Percentiles rank a stretch among this genome's conserved stretches.
phyloP scores from a whole-genome alignment of 139 green algal species.

The Eudorina sp. region DNA sequence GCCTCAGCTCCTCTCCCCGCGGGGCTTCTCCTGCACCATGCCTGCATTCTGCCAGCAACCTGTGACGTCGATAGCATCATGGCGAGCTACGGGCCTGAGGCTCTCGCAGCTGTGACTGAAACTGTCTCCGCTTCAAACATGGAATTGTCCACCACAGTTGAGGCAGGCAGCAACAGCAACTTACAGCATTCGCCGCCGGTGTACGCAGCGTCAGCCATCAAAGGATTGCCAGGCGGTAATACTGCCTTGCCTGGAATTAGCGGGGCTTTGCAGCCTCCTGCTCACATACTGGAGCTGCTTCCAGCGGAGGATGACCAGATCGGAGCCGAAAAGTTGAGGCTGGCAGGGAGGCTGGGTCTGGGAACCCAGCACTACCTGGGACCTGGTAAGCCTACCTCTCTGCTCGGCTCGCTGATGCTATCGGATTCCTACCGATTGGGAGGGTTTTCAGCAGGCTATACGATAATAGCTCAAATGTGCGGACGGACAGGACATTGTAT shows the following conservation, averaged over 20 bases:
- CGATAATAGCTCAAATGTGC: neutral
- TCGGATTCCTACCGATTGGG: neutral
- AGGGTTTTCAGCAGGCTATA: neutral
- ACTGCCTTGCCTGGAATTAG: neutral
- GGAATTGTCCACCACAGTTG: no score
- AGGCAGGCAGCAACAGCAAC: neutral
- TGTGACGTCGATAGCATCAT: neutral
- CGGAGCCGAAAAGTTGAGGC: neutral
- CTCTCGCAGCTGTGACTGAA: neutral
- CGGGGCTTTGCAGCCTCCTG: neutral
- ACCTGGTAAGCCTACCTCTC: slow-evolving; percentile 14
- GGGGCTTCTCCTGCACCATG: slow-evolving; percentile 44
- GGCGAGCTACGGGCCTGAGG: neutral
- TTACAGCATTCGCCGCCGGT: no score
- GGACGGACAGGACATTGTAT: neutral
- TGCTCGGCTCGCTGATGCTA: no score
- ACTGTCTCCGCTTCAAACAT: no score
- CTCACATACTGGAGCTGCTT: slow-evolving; percentile 26
- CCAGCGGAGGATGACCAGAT: neutral
- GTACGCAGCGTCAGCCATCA: no score
- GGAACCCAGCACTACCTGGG: slow-evolving; percentile 23
- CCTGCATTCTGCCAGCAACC: slow-evolving; percentile 31
- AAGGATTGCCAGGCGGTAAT: neutral
- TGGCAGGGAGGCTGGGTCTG: neutral
- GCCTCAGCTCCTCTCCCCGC: slow-evolving; percentile 5